A percentile compares a stretch with the other conserved stretches of the same genome.
Evolutionary conservation across 2,329 filamentous ascomycete species (phyloP).

Genomic region (Fusarium sp.): DNA sequence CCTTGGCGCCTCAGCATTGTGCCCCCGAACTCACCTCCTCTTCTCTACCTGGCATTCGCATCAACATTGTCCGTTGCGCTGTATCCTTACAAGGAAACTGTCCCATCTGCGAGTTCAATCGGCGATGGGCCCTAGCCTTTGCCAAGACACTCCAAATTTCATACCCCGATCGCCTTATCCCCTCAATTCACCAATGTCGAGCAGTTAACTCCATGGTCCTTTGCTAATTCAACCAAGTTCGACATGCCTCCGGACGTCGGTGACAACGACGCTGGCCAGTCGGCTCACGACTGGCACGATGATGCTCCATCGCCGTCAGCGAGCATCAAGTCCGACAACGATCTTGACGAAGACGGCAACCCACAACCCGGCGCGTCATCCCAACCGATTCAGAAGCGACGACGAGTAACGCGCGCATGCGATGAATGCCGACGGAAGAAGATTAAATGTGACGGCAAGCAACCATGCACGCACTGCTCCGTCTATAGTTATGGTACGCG

Average conservation of each 20-base stretch:
- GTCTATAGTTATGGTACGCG: constrained; percentile 94
- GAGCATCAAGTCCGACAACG: constrained; percentile 55
- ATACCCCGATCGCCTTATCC: constrained; percentile 8
- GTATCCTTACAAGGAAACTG: neutral
- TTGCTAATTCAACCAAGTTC: constrained; percentile 40
- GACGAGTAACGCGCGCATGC: constrained; percentile 82
- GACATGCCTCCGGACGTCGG: constrained; percentile 53
- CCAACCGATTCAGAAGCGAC: constrained; percentile 76
- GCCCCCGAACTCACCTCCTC: constrained; percentile 6
- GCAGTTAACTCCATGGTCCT: constrained; percentile 6
- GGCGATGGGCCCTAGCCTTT: constrained; percentile 4
- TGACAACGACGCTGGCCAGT: constrained; percentile 54
- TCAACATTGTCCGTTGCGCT: neutral
- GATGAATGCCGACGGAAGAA: constrained; percentile 87
- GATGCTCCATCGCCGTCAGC: constrained; percentile 53
- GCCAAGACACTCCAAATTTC: constrained; percentile 19
- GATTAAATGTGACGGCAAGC: constrained; percentile 88
- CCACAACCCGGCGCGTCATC: constrained; percentile 49
- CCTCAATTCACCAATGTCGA: constrained; percentile 10
- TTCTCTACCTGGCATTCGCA: neutral
- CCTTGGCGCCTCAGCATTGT: constrained; percentile 5
- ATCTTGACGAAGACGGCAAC: constrained; percentile 51
- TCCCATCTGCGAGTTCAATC: constrained; percentile 6
- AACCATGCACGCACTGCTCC: constrained; percentile 93
- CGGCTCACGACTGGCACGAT: constrained; percentile 50